These are phyloP conservation scores for Fragilaria crotonensis DNA, from an alignment of 108 stramenopile species.

Conservation along the genomic window DNA sequence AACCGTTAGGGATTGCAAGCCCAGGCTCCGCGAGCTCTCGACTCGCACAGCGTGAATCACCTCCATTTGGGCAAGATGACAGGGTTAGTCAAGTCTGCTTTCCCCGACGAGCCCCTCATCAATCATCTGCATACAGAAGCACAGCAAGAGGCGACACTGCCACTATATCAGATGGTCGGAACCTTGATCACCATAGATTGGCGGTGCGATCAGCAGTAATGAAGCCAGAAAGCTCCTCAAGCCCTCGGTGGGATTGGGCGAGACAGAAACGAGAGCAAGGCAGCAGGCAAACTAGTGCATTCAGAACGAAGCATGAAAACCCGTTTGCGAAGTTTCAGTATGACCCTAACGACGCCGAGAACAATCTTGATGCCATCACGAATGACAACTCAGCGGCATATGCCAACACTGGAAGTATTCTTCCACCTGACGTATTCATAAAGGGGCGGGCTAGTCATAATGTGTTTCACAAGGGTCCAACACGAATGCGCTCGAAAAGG, in stretches of 20 bases:
- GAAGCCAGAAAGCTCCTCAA: neutral
- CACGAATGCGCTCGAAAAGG: neutral
- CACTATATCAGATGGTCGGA: neutral
- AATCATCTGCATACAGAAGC: neutral
- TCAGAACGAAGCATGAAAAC: constrained; percentile 58
- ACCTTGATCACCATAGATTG: neutral
- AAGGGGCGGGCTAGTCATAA: neutral
- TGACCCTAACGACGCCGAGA: constrained; percentile 80
- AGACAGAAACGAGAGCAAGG: constrained; percentile 18
- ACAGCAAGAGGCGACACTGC: neutral
- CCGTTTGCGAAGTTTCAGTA: constrained; percentile 64
- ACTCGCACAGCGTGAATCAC: neutral
- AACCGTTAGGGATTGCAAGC: too few species aligned
- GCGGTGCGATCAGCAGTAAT: neutral
- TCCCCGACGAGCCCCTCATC: neutral
- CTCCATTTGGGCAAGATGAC: neutral
- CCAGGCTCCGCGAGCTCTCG: neutral
- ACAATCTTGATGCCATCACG: constrained; percentile 21
- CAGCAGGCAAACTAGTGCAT: constrained; percentile 34
- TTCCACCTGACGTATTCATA: neutral
- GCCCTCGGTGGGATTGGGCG: constrained; percentile 5
- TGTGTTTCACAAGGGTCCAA: neutral
- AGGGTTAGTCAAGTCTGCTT: neutral
- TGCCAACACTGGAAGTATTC: neutral
- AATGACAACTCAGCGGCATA: neutral